Evolutionary conservation across 2,329 filamentous ascomycete genomes (phyloP), one percentile per base, ranked within the genome.

Genomic region (Herpotrichia juniperi): DNA sequence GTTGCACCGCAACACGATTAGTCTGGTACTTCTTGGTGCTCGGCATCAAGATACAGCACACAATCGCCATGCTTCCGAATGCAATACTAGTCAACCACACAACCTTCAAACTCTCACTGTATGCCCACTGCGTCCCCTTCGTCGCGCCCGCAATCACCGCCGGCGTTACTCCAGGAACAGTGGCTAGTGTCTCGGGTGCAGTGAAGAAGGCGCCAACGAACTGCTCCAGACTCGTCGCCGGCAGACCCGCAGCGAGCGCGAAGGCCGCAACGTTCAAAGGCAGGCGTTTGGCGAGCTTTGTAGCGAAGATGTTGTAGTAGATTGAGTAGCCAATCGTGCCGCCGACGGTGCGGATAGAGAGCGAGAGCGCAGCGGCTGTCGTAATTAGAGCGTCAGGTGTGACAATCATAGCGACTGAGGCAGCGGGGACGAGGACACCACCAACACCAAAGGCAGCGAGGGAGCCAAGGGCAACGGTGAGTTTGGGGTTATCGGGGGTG

Each of bases 291-390:
- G 52, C 50, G 10, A 69, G 58, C 22, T 70, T 71, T 11, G 56
- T 68, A n/a, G 62, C 64, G 34, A 72, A 69, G 46, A 73, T 59
- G 42, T 70, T 71, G 54, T 69, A 69, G 58, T 72, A 74, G 48
- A 73, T 67, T 3, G 67, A 68, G 35, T 70, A 68, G 22, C 69
- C 70, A n/a, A 74, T 69, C 8, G 64, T 65, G 12, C 71, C 70
- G n/a, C 68, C 71, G 22, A 72, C 69, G 4, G 74, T 75, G 25
- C 79, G 76, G 49, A 81, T 78, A 17, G 74, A 77, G 10, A 78
- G 77, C 25, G 80, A 74, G 19, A 78, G 5, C 58, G 76, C 48
- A 63, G 78, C 67, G 1, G 66, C 67, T n/a, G 69, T 71, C 4
- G 68, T 71, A 39, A 72, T 72, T 5, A 70, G 58, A 3, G 64